Evolutionary conservation across 371 early-diverging fungal genomes (phyloP).

Genomic region (Mortierella sp.): DNA sequence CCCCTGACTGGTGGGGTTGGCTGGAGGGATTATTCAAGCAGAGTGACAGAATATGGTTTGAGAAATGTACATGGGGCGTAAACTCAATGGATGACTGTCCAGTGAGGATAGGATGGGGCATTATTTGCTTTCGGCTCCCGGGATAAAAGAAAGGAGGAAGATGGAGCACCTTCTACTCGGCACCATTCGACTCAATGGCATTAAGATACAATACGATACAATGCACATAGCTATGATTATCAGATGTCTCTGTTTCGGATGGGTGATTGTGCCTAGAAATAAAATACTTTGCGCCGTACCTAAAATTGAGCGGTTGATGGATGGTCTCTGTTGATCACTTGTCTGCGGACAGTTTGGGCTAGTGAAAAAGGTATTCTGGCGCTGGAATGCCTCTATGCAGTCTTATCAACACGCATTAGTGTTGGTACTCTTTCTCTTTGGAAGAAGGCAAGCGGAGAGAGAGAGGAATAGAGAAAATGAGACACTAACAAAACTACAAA

Average conservation of each 20-base stretch:
- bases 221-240: neutral
- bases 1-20: neutral
- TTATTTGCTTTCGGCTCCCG: neutral
- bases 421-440: neutral
- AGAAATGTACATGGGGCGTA: neutral
- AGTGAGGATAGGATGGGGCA: neutral
- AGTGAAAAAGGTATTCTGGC: neutral
- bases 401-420: neutral
- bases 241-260: neutral
- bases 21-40: neutral
- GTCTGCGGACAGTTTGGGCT: neutral
- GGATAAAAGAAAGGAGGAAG: neutral
- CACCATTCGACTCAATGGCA: no score
- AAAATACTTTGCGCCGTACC: neutral
- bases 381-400: constrained; percentile 1
- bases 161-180: no score
- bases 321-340: no score
- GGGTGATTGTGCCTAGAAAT: neutral
- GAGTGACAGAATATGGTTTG: neutral
- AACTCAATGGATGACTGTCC: neutral
- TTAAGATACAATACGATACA: no score
- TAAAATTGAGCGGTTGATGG: neutral
- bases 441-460: no score
- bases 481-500: neutral
- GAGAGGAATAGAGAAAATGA: neutral